These are phyloP conservation scores for Fusarium papillatum DNA, from an alignment of 2,329 filamentous ascomycete genomes.

Conservation along the genomic window DNA sequence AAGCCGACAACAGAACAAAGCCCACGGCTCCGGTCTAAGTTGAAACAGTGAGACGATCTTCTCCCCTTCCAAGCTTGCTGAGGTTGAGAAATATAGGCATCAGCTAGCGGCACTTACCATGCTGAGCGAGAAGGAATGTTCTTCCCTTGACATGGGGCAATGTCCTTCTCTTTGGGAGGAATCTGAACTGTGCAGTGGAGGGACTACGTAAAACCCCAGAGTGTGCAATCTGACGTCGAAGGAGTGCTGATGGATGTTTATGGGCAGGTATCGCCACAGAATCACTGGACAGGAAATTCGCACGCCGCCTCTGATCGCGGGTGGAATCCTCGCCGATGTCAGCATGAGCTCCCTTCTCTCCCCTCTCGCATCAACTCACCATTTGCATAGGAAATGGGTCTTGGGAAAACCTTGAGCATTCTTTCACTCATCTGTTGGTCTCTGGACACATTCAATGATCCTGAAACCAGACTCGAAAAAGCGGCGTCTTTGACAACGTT, in stretches of 20 bases:
- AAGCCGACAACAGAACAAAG: neutral
- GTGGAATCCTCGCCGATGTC: slow-evolving; percentile 10
- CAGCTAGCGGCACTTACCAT: neutral
- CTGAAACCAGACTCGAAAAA: neutral
- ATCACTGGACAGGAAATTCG: neutral
- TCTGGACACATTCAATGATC: slow-evolving; percentile 35
- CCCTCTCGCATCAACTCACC: neutral
- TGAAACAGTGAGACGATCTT: neutral
- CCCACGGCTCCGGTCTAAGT: neutral
- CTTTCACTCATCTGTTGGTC: slow-evolving; percentile 45
- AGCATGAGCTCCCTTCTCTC: neutral
- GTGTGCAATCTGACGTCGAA: accelerated
- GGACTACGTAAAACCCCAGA: neutral
- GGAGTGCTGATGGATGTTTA: neutral
- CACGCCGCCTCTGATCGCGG: accelerated
- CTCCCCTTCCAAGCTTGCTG: accelerated
- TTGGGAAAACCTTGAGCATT: slow-evolving; percentile 49
- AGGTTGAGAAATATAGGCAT: neutral
- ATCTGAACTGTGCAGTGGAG: neutral
- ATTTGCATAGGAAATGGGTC: slow-evolving; percentile 48
- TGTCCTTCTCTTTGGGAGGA: neutral
- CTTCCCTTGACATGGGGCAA: neutral
- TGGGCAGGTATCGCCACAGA: neutral
- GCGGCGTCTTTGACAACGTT: slow-evolving; percentile 40
- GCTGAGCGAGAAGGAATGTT: slow-evolving; percentile 8